Percentiles rank a stretch among this genome's conserved stretches.
phyloP scores from a whole-genome alignment of 768 basidiomycete genomes.

The Auriscalpium microsporum region DNA sequence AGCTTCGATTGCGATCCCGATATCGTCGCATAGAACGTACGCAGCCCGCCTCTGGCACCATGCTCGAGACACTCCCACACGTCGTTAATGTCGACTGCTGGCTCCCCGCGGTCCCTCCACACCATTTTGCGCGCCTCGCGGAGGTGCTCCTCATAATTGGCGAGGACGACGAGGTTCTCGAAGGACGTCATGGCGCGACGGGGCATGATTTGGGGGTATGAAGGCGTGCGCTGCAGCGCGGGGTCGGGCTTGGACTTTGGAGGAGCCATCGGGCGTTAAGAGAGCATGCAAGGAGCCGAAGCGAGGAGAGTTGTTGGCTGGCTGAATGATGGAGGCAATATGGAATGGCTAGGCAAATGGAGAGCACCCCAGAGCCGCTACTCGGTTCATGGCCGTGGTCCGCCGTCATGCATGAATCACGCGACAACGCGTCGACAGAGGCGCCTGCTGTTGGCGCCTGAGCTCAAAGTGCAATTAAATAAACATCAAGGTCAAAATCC shows the following conservation, averaged over 20 bases:
- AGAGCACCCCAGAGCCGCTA: too few species aligned
- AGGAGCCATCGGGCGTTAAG: constrained; percentile 1
- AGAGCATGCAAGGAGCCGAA: too few species aligned
- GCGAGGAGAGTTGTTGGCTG: too few species aligned
- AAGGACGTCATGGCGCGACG: constrained; percentile 63
- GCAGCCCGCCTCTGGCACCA: constrained; percentile 58
- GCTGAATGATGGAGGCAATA: too few species aligned
- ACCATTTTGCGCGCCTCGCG: constrained; percentile 70
- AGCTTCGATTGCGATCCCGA: too few species aligned
- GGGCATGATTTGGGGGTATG: constrained; percentile 45
- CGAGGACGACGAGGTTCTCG: constrained; percentile 76
- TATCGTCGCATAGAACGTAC: constrained; percentile 35
- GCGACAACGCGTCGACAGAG: too few species aligned
- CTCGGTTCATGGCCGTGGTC: too few species aligned
- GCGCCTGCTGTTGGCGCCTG: too few species aligned
- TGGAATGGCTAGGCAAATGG: too few species aligned
- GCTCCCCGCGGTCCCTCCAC: constrained; percentile 75
- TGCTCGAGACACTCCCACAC: constrained; percentile 63
- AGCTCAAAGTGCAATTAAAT: too few species aligned
- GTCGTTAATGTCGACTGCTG: constrained; percentile 55
- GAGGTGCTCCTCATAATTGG: constrained; percentile 73
- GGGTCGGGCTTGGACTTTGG: background rate
- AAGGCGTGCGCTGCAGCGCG: constrained; percentile 9
- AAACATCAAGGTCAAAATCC: too few species aligned
- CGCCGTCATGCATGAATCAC: too few species aligned